Percentiles rank a stretch among this genome's conserved stretches.
Evolutionary conservation across 1,139 yeast species (phyloP).

Genomic region (Yamadazyma jaroonii): DNA sequence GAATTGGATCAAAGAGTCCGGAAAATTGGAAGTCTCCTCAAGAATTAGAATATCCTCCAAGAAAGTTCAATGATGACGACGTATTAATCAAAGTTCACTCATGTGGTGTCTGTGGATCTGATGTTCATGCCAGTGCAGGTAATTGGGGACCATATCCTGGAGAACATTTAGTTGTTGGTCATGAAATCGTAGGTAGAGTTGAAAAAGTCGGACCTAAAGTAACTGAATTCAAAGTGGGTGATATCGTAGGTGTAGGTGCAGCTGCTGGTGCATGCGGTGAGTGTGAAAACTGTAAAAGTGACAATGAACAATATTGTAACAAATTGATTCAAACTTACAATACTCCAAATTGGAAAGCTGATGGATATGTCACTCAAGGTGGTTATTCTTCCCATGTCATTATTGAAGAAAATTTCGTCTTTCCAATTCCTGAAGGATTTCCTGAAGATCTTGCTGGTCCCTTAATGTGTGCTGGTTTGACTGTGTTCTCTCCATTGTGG

Average conservation of each 20-base stretch:
- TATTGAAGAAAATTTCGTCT: slow-evolving; percentile 51
- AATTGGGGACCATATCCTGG: slow-evolving; percentile 44
- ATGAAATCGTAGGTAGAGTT: slow-evolving; percentile 57
- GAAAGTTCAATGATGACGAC: slow-evolving; percentile 33
- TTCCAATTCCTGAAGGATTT: slow-evolving; percentile 56
- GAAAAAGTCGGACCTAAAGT: slow-evolving; percentile 46
- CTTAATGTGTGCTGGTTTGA: slow-evolving; percentile 66
- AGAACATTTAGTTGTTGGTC: slow-evolving; percentile 35
- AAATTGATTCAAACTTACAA: slow-evolving; percentile 46
- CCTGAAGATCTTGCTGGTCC: slow-evolving; percentile 54
- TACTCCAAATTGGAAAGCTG: slow-evolving; percentile 28
- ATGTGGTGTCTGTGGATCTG: slow-evolving; percentile 67
- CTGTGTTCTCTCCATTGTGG: slow-evolving; percentile 56
- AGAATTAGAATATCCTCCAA: slow-evolving; percentile 37
- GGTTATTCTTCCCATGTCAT: slow-evolving; percentile 60
- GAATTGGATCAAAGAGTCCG: slow-evolving; percentile 29
- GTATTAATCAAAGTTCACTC: slow-evolving; percentile 45
- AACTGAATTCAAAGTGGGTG: slow-evolving; percentile 48
- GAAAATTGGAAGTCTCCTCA: slow-evolving; percentile 43
- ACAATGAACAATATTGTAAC: slow-evolving; percentile 52
- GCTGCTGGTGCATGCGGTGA: slow-evolving; percentile 44
- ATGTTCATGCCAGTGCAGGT: slow-evolving; percentile 47
- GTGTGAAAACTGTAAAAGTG: slow-evolving; percentile 46
- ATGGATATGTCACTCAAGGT: slow-evolving; percentile 48
- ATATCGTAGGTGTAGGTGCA: slow-evolving; percentile 65